phyloP scores from a whole-genome alignment of 352 stramenopile species.

The Globisporangium carolinianum region DNA sequence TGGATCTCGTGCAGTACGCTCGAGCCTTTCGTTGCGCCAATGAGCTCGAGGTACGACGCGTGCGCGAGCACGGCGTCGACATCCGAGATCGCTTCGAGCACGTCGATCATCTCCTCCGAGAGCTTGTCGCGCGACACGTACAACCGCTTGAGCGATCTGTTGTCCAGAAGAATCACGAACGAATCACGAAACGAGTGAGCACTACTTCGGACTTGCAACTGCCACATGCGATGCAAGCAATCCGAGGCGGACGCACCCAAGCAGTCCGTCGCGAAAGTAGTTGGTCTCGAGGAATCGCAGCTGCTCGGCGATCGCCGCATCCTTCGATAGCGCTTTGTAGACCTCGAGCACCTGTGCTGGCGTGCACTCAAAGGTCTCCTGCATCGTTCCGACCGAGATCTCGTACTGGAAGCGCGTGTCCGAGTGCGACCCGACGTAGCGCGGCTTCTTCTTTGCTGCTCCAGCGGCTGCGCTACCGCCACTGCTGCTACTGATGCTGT shows the following conservation, averaged over 20 bases:
- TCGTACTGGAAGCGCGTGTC: conserved; percentile 54
- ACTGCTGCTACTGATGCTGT: conserved; percentile 8
- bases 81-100: conserved; percentile 70
- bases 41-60: conserved; percentile 45
- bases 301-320: conserved; percentile 40
- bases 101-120: conserved; percentile 57
- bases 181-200: not conserved
- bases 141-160: conserved; percentile 47
- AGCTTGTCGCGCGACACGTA: conserved; percentile 53
- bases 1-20: conserved; percentile 50
- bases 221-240: too few relatives aligned
- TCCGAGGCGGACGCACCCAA: conserved; percentile 17
- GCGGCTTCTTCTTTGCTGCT: conserved; percentile 12
- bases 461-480: conserved; percentile 9
- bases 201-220: too few relatives aligned
- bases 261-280: conserved; percentile 53
- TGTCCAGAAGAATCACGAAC: too few relatives aligned
- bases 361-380: conserved; percentile 60
- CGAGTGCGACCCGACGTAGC: conserved; percentile 16
- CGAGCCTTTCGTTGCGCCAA: conserved; percentile 46
- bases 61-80: conserved; percentile 61
- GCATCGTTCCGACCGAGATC: conserved; percentile 47
- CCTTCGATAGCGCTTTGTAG: conserved; percentile 45
- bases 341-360: conserved; percentile 47
- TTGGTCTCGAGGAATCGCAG: conserved; percentile 67